These are phyloP conservation scores for Fusarium sp. DNA, from an alignment of 2,329 filamentous ascomycete genomes.

Conservation along the genomic window DNA sequence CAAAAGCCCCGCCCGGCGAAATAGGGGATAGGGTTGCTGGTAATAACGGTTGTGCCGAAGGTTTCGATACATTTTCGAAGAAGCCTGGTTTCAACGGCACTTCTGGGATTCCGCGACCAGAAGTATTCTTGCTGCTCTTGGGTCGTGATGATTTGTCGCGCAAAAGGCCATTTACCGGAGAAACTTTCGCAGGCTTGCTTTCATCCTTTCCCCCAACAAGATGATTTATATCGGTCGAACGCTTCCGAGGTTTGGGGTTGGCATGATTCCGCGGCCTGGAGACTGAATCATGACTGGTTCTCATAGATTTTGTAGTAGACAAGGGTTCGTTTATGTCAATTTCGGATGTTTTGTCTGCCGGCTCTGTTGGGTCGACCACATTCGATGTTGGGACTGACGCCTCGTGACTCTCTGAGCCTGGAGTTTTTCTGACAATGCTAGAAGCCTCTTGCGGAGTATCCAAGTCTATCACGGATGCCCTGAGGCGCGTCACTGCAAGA, in stretches of 20 bases:
- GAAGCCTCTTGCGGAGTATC: constrained; percentile 1
- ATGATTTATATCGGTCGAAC: constrained; percentile 53
- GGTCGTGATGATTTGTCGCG: constrained; percentile 56
- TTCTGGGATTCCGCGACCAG: constrained; percentile 53
- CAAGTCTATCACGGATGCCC: background rate
- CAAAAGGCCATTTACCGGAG: constrained; percentile 51
- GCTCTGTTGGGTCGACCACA: background rate
- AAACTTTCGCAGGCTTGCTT: constrained; percentile 49
- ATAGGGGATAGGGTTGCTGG: constrained; percentile 3
- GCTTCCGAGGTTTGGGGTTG: constrained; percentile 51
- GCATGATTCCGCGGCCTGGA: constrained; percentile 28
- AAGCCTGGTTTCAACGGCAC: constrained; percentile 57
- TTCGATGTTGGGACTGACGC: background rate
- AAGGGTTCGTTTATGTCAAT: constrained; percentile 13
- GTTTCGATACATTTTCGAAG: constrained; percentile 57
- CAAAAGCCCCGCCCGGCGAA: constrained; percentile 3
- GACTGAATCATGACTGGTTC: constrained; percentile 24
- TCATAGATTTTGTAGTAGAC: constrained; percentile 15
- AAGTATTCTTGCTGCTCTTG: constrained; percentile 49
- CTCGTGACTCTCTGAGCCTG: constrained; percentile 4
- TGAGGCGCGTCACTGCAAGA: constrained; percentile 15
- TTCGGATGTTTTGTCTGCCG: constrained; percentile 7
- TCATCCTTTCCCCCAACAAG: constrained; percentile 50
- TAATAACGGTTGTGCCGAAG: constrained; percentile 29
- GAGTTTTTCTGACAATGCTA: background rate